Evolutionary conservation across 2,329 filamentous ascomycete species (phyloP), one percentile per base, ranked within the genome.

Genomic region (Pseudohalonectria lignicola): DNA sequence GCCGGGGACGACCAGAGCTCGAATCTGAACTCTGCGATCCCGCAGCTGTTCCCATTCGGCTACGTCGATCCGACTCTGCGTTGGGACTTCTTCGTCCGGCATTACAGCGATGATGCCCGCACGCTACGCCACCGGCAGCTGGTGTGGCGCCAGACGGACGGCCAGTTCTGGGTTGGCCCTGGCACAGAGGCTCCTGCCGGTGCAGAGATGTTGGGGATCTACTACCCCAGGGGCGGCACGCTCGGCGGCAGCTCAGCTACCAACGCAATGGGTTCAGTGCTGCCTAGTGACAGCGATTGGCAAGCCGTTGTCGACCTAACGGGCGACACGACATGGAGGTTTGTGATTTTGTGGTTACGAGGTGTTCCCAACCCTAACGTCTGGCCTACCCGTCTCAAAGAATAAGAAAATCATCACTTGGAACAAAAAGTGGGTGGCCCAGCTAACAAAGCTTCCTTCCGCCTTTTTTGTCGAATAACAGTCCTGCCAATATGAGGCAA

Each of bases 1-100:
- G 70, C 70, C 15, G 71, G 70, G 36, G 66, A 68, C 45, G 69
- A 76, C 48, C 62, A 71, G 43, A 66, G 61, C 16, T 21, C 30
- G 10, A 47, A 40, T 38, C 13, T 44, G 41, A 52, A 50, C 43
- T 49, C 49, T 35, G 42, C 43, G 2, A 46, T 53, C 2, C 51
- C 53, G 2, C 49, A 47, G 2, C 26, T 28, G 4, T 17, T 17
- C 21, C 12, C 21, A 5, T 21, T 15, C 13, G 9, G 19, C 19
- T 45, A 49, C 43, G 49, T 52, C 34, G 48, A 50, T 33, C 41
- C 42, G 17, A 31, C 44, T 8, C 35, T 48, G 18, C 18, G 58
- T 31, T 80, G 76, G 75, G 66, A 76, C 55, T 79, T 71, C 53
- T 81, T 67, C 44, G 73, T 79, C 41, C 67, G 69, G 37, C 76